Percentiles rank a stretch among this genome's conserved stretches.
phyloP scores from a whole-genome alignment of 2,329 filamentous ascomycete species.

The Colletotrichum sidae region DNA sequence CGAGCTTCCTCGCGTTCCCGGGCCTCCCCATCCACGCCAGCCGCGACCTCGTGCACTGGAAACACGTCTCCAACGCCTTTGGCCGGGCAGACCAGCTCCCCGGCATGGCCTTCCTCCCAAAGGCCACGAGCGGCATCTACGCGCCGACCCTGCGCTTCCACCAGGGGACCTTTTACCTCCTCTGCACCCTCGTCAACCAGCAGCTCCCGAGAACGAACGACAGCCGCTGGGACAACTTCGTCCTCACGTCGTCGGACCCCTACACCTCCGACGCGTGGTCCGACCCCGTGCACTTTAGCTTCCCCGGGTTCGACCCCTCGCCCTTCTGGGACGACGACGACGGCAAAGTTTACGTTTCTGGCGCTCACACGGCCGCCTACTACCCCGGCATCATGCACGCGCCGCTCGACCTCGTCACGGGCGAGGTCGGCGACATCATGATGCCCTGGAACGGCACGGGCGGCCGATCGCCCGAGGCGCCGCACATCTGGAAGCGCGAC shows the following conservation, averaged over 20 bases:
- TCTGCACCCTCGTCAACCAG: constrained; percentile 47
- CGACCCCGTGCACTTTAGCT: constrained; percentile 42
- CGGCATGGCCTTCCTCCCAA: constrained; percentile 44
- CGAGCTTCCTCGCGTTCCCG: constrained; percentile 64
- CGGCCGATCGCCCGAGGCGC: constrained; percentile 59
- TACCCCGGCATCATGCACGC: constrained; percentile 51
- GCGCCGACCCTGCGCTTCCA: constrained; percentile 59
- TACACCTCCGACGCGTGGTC: constrained; percentile 42
- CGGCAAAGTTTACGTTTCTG: constrained; percentile 63
- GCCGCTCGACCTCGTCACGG: constrained; percentile 53
- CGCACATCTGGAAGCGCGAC: constrained; percentile 64
- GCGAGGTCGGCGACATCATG: constrained; percentile 50
- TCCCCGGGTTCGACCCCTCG: constrained; percentile 56
- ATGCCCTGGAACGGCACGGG: constrained; percentile 62
- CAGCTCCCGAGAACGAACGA: constrained; percentile 24
- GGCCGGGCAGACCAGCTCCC: constrained; percentile 56
- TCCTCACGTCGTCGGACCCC: constrained; percentile 37
- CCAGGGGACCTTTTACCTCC: constrained; percentile 56
- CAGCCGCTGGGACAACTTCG: constrained; percentile 33
- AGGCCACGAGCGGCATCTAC: constrained; percentile 55
- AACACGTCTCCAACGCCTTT: constrained; percentile 54
- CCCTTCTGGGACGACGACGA: constrained; percentile 67
- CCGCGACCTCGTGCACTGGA: constrained; percentile 63
- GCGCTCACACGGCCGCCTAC: constrained; percentile 44
- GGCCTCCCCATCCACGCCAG: constrained; percentile 65